Base-by-base conservation (phyloP, 768 basidiomycete genomes). In the Butyriboletus loyo region DNA sequence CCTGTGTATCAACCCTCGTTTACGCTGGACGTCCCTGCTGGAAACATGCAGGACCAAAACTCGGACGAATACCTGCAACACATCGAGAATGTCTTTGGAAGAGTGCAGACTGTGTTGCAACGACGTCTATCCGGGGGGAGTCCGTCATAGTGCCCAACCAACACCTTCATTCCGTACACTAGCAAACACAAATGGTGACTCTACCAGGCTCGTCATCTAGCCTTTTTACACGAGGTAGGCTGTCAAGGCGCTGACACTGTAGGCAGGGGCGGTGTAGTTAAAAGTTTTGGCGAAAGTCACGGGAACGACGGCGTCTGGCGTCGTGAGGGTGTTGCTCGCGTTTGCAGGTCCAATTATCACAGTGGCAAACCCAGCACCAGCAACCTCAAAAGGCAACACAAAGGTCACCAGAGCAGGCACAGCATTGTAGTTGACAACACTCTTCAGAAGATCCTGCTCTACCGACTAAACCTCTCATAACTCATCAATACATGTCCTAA, bases 1-100 rank as follows among this genome's bases (percentile, higher is more conserved):
- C 85, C 85, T 0, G 60, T 80, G 17, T 95, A 92, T 62, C 84
- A 75, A 10, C 92, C 92, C 0, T 87, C 87, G 0, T 95, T 94
- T 65, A 86, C 82, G 1, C 74, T 95, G 25, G 89, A 91, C 54
- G 82, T 94, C 1, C 79, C 83, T 0, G 66, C 77, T 31, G 89
- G 90, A 5, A 87, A 82, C 53, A 85, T 85, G 79, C 78, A 74
- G 50, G 91, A 95, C 55, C 77, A 80, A 41, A 95, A 95, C 62
- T 77, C 78, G 0, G 72, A 79, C 0, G 81, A 79, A 15, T 83
- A 88, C 58, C 59, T 89, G 15, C 51, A 57, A 8, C 58, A 62
- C 10, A 64, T 89, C 3, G 75, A 81, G 59, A 45, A 55, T 8
- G 54, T 72, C 13, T 84, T 76, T 54, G 66, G 67, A 13, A 57